Base-by-base conservation (phyloP, 352 stramenopile genomes). In the Peronospora belbahrii region DNA sequence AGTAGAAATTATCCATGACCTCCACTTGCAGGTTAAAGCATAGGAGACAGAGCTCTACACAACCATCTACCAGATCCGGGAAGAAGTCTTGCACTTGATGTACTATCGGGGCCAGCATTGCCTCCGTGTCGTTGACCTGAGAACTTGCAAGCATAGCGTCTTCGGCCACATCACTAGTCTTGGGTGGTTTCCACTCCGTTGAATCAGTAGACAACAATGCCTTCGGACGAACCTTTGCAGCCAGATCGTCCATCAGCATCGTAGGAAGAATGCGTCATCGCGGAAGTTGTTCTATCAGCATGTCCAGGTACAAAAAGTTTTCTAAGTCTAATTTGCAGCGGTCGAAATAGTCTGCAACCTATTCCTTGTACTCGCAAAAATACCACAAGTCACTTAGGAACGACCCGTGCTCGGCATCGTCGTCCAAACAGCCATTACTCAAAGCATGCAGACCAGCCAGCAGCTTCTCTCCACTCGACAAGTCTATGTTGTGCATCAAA, bases 371-470 rank as follows among this genome's bases (percentile, higher is more conserved):
- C 19, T 61, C 57, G 23, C 62, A 81, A 11, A 87, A 48, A 42
- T 73, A 55, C 74, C 74, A 88, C 17, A 88, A 42, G 50, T 92
- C 80, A 27, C 74, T 87, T 35, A 92, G 22, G 27, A 73, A 82
- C 46, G 77, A 85, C 10, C 77, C 80, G 24, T 76, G 64, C 43
- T 92, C 77, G 0, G 58, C 51, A 2, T 65, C 54, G 2, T 83
- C 52, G 3, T 78, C 60, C 24, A 74, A 47, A 6, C 62, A 74
- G 35, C 71, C 68, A 48, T 84, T 73, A 15, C 71, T 81, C 4
- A 89, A 42, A 39, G 65, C 55, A 44, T 92, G 73, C 4, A 92
- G 44, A 23, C 80, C 70, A 23, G 65, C 67, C 28, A 89, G 41
- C 19, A 88, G 34, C 14, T 62, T 48, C 28, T 89, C 77, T 1